Evolutionary conservation across 2,329 filamentous ascomycete species (phyloP).

Genomic region (Huntiella savannae): DNA sequence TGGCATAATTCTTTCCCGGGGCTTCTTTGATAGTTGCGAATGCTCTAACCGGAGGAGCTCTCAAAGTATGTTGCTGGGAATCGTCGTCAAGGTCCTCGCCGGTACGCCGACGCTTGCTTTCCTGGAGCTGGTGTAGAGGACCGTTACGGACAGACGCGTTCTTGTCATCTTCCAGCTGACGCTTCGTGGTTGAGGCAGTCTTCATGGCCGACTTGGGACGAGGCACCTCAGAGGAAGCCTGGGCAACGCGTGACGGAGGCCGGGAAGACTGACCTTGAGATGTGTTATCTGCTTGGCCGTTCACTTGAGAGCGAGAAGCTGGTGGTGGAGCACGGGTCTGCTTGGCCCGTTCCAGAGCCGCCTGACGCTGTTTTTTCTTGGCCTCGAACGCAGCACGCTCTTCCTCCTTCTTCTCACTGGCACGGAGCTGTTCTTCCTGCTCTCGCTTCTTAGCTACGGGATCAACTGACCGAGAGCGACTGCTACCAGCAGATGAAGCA

Average conservation of each 20-base stretch:
- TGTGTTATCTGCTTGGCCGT: slow-evolving; percentile 28
- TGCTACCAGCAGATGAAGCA: slow-evolving; percentile 28
- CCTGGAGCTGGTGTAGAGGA: slow-evolving; percentile 45
- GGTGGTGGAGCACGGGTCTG: slow-evolving; percentile 44
- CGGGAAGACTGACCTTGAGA: slow-evolving; percentile 21
- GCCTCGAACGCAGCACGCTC: slow-evolving; percentile 43
- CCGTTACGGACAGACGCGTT: slow-evolving; percentile 35
- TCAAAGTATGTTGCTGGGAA: slow-evolving; percentile 36
- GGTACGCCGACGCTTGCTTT: slow-evolving; percentile 64
- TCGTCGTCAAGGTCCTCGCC: slow-evolving; percentile 50
- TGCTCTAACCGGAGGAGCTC: slow-evolving; percentile 69
- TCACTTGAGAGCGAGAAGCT: slow-evolving; percentile 34
- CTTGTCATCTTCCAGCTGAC: slow-evolving; percentile 47
- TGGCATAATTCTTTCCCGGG: slow-evolving; percentile 32
- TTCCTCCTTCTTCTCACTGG: slow-evolving; percentile 54
- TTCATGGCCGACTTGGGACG: slow-evolving; percentile 16
- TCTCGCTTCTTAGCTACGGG: slow-evolving; percentile 68
- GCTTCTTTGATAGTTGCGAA: slow-evolving; percentile 41
- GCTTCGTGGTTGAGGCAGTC: slow-evolving; percentile 57
- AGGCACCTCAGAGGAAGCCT: slow-evolving; percentile 22
- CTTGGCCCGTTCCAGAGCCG: slow-evolving; percentile 44
- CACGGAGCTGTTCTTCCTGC: slow-evolving; percentile 66
- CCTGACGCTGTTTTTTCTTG: slow-evolving; percentile 45
- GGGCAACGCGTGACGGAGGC: slow-evolving; percentile 39
- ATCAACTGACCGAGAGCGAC: slow-evolving; percentile 52